Evolutionary conservation across 768 basidiomycete species (phyloP).

Genomic region (Arthromyces matolae): DNA sequence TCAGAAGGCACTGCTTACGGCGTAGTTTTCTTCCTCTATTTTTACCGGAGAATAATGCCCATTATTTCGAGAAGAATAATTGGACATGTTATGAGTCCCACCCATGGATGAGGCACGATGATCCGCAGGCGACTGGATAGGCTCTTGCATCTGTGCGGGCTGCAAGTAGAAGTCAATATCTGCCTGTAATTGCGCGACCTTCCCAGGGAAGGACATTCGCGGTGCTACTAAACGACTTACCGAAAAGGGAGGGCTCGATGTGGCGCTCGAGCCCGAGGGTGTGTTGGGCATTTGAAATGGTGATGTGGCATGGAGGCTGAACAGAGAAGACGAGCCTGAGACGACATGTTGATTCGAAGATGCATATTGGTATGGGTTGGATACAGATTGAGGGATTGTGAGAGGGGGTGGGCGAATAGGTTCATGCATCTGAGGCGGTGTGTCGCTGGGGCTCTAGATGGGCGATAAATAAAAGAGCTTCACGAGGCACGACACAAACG

Average conservation of each 20-base stretch:
- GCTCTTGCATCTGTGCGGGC: conserved; percentile 66
- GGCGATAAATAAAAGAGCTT: background rate
- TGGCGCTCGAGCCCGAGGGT: conserved; percentile 67
- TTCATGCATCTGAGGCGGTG: conserved; percentile 39
- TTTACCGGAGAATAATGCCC: conserved; percentile 55
- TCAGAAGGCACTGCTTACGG: conserved; percentile 33
- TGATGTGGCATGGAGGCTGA: conserved; percentile 48
- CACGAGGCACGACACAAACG: background rate
- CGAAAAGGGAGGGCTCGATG: conserved; percentile 82
- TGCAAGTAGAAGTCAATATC: conserved; percentile 46
- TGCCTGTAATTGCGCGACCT: too few species aligned
- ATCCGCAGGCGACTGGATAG: conserved; percentile 46
- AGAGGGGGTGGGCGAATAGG: conserved; percentile 50
- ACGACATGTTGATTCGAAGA: conserved; percentile 37
- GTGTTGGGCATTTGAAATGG: conserved; percentile 68
- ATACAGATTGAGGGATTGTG: conserved; percentile 56
- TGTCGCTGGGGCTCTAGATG: conserved; percentile 42
- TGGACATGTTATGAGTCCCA: conserved; percentile 36
- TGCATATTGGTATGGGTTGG: conserved; percentile 47
- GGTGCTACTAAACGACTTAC: conserved; percentile 68
- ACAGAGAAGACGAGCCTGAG: conserved; percentile 42
- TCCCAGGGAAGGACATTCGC: too few species aligned
- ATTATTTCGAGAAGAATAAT: conserved; percentile 37
- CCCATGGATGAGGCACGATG: conserved; percentile 44
- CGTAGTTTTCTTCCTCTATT: conserved; percentile 63